Percentiles rank a stretch among this genome's conserved stretches.
Conservation (phyloP, 108 stramenopile genomes). For the Epipyxis sp. region DNA sequence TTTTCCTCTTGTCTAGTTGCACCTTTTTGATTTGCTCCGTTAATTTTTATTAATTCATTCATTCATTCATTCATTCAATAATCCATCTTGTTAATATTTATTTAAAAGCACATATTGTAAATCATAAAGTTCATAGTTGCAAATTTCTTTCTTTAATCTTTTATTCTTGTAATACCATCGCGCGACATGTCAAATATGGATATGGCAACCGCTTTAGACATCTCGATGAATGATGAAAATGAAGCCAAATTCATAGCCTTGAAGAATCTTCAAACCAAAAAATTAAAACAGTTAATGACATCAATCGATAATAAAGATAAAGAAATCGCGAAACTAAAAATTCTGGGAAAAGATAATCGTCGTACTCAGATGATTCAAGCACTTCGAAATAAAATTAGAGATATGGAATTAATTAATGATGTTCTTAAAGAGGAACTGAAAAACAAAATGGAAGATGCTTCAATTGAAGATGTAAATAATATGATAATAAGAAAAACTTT, state of each 20-base stretch:
- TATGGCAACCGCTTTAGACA: constrained; percentile 31
- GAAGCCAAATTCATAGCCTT: constrained; percentile 21
- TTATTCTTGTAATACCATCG: not conserved
- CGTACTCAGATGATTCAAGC: constrained; percentile 27
- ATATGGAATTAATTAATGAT: constrained; percentile 22
- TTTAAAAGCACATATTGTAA: too few relatives aligned
- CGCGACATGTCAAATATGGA: not conserved
- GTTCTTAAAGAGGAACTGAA: constrained; percentile 26
- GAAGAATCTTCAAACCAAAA: constrained; percentile 1
- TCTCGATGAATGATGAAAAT: not conserved
- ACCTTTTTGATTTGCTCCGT: too few relatives aligned
- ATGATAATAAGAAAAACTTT: constrained; percentile 22
- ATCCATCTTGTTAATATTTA: too few relatives aligned
- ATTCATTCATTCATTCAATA: too few relatives aligned
- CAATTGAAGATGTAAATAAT: constrained; percentile 8
- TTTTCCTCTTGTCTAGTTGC: too few relatives aligned
- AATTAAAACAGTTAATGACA: constrained; percentile 16
- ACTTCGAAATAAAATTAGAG: constrained; percentile 22
- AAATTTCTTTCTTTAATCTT: not conserved
- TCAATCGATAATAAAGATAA: constrained; percentile 25
- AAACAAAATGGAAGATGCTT: not conserved
- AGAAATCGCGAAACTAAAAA: constrained; percentile 30
- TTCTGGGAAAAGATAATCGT: constrained; percentile 22
- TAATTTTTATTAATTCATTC: too few relatives aligned
- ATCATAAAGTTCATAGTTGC: not conserved